Percentiles rank a stretch among this genome's conserved stretches.
These are phyloP conservation scores for Candida hungchunana DNA, from an alignment of 805 yeast genomes.

Conservation along the genomic window DNA sequence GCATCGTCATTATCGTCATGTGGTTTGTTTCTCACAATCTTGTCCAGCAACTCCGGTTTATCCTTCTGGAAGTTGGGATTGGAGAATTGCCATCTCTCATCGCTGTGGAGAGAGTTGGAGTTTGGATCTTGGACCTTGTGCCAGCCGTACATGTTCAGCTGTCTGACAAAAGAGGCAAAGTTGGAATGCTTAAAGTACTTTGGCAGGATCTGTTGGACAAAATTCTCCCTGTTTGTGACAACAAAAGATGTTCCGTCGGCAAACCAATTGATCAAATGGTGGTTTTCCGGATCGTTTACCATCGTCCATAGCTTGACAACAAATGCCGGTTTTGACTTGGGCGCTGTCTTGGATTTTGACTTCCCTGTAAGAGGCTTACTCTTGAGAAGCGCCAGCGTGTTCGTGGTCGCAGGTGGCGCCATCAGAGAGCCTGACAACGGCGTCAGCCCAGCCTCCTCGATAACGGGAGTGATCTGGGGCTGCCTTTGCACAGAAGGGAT, in stretches of 20 bases:
- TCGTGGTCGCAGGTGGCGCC: not conserved
- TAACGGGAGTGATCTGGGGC: conserved; percentile 2
- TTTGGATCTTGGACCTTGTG: conserved; percentile 94
- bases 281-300: conserved; percentile 79
- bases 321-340: conserved; percentile 76
- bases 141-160: conserved; percentile 98
- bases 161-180: conserved; percentile 94
- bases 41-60: conserved; percentile 79
- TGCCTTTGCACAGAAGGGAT: not conserved
- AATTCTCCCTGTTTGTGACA: conserved; percentile 75
- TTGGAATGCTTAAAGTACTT: conserved; percentile 92
- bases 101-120: conserved; percentile 65
- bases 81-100: conserved; percentile 86
- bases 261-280: conserved; percentile 76
- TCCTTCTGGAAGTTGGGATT: conserved; percentile 75
- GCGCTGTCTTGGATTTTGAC: not conserved
- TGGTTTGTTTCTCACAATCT: conserved; percentile 72
- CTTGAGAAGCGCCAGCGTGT: not conserved
- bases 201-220: conserved; percentile 82
- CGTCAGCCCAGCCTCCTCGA: conserved; percentile 5
- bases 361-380: conserved; percentile 2
- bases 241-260: conserved; percentile 82
- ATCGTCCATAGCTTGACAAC: conserved; percentile 92
- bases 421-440: conserved; percentile 4
- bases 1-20: conserved; percentile 17